phyloP scores from a whole-genome alignment of 2,329 filamentous ascomycete species.

The Cladophialophora bantiana region DNA sequence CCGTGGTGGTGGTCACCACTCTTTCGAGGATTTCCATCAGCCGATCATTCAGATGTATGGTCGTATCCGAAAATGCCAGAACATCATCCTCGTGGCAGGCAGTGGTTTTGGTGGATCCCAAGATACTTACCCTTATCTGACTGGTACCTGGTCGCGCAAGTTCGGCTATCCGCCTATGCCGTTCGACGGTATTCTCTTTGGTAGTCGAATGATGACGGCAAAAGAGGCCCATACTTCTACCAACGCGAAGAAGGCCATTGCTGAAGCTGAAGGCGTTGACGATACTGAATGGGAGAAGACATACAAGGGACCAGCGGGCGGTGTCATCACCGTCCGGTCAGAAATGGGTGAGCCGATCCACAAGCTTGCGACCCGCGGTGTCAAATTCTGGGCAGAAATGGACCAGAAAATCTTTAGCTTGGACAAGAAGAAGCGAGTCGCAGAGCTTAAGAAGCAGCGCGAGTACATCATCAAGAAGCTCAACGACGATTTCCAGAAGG shows the following conservation, averaged over 20 bases:
- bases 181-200: conserved; percentile 89
- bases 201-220: conserved; percentile 92
- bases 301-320: conserved; percentile 88
- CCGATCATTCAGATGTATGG: conserved; percentile 91
- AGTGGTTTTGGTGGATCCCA: conserved; percentile 90
- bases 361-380: conserved; percentile 95
- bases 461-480: conserved; percentile 94
- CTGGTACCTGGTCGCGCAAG: conserved; percentile 83
- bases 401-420: conserved; percentile 97
- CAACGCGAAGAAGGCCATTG: conserved; percentile 87
- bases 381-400: conserved; percentile 98
- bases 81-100: conserved; percentile 87
- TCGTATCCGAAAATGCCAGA: conserved; percentile 81
- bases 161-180: conserved; percentile 93
- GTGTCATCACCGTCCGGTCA: conserved; percentile 93
- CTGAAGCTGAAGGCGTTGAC: conserved; percentile 81
- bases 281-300: conserved; percentile 90
- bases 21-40: conserved; percentile 93
- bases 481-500: conserved; percentile 95
- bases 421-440: conserved; percentile 90
- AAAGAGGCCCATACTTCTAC: conserved; percentile 90
- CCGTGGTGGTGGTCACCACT: conserved; percentile 92
- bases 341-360: conserved; percentile 99
- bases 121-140: conserved; percentile 91
- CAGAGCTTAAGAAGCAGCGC: conserved; percentile 85